A percentile compares a stretch with the other conserved stretches of the same genome.
Evolutionary conservation across 148 eudicot genomes (phyloP).

Genomic region (Fagopyrum homotropicum): DNA sequence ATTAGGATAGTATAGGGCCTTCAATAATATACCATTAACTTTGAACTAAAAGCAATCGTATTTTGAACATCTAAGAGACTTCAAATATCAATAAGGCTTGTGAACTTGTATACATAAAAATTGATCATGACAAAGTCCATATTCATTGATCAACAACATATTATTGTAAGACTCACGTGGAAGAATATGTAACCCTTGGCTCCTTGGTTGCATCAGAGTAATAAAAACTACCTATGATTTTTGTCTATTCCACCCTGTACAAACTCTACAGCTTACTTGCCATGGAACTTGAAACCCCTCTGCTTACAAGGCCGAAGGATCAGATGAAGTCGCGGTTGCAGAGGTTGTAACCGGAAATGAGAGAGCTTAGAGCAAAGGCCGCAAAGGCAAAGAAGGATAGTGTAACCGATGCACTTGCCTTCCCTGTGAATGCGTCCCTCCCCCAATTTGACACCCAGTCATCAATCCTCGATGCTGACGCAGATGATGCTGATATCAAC

Average conservation of each 20-base stretch:
- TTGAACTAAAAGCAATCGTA: not conserved
- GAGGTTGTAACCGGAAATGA: slow-evolving; percentile 78
- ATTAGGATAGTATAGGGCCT: too few species aligned
- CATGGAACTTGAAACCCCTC: not conserved
- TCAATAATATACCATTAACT: not conserved
- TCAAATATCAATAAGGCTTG: not conserved
- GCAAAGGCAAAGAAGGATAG: slow-evolving; percentile 82
- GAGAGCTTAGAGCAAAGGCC: slow-evolving; percentile 75
- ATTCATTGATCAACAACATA: slow-evolving; percentile 4
- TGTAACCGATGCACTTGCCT: slow-evolving; percentile 67
- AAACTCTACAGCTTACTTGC: slow-evolving; percentile 9
- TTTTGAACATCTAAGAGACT: not conserved
- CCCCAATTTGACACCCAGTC: slow-evolving; percentile 94
- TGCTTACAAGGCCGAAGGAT: slow-evolving; percentile 10
- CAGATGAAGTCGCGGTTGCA: slow-evolving; percentile 48
- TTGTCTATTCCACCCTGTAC: slow-evolving; percentile 8
- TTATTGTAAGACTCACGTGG: slow-evolving; percentile 4
- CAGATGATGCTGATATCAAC: slow-evolving; percentile 81
- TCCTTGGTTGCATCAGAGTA: not conserved
- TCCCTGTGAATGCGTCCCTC: slow-evolving; percentile 70
- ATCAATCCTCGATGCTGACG: slow-evolving; percentile 74
- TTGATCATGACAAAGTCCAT: slow-evolving; percentile 4
- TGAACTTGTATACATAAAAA: not conserved
- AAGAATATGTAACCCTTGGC: slow-evolving; percentile 1
- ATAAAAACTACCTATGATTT: not conserved